Evolutionary conservation across 768 basidiomycete genomes (phyloP).

Genomic region (Podaxis sp.): DNA sequence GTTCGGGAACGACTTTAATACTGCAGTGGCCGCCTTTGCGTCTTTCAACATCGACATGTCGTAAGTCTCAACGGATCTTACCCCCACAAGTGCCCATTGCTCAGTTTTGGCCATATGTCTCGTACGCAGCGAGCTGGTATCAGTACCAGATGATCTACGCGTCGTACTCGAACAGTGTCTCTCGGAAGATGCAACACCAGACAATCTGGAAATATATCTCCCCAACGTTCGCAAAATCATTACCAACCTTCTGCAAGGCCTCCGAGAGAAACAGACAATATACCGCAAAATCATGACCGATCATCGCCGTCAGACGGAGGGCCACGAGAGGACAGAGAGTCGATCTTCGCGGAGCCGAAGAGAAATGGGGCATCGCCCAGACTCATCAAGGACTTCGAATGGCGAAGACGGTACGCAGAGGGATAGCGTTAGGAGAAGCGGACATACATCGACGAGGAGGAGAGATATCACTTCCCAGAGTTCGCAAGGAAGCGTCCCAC

Average conservation of each 20-base stretch:
- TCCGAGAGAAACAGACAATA: slow-evolving; percentile 88
- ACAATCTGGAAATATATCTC: slow-evolving; percentile 86
- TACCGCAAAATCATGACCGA: slow-evolving; percentile 78
- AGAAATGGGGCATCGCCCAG: slow-evolving; percentile 47
- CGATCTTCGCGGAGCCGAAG: slow-evolving; percentile 53
- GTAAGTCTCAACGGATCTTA: slow-evolving; percentile 46
- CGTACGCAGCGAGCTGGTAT: slow-evolving; percentile 71
- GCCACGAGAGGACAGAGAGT: slow-evolving; percentile 55
- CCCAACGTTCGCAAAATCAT: slow-evolving; percentile 92
- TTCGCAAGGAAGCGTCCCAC: slow-evolving; percentile 30
- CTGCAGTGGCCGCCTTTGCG: slow-evolving; percentile 85
- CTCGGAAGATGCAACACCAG: slow-evolving; percentile 82
- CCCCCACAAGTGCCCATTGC: not conserved
- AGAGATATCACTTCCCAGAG: slow-evolving; percentile 22
- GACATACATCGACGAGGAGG: slow-evolving; percentile 32
- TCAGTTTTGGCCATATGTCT: not conserved
- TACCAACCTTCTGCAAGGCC: slow-evolving; percentile 86
- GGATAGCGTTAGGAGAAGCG: slow-evolving; percentile 25
- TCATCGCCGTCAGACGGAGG: slow-evolving; percentile 47
- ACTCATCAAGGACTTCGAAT: slow-evolving; percentile 39
- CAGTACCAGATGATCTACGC: slow-evolving; percentile 88
- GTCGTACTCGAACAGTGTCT: slow-evolving; percentile 87
- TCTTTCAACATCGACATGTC: slow-evolving; percentile 85
- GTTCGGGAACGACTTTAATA: slow-evolving; percentile 96
- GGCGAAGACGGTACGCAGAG: slow-evolving; percentile 39